Base-by-base conservation (phyloP, 805 yeast species). In the Candida sanyiensis region DNA sequence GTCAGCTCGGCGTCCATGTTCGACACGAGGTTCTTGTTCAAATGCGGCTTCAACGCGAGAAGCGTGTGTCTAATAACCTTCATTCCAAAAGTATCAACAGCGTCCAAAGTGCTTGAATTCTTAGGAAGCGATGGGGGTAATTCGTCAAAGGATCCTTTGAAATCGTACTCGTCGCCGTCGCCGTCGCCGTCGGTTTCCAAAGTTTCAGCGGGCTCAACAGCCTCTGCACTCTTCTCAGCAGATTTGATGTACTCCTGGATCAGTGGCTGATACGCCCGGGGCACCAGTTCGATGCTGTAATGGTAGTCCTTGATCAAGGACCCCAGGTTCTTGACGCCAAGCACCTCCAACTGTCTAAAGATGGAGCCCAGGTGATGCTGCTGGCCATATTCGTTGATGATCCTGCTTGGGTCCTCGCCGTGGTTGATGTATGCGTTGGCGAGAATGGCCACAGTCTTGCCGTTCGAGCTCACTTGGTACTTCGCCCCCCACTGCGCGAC, bases 81-180 rank as follows among this genome's bases (percentile, higher is more conserved):
- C 62, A 88, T 70, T 10, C 93, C 94, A 44, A 77, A 75, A 0
- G 95, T 76, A 31, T 78, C 80, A 7, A 86, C 95, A 1, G 94
- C 69, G 33, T 63, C 61, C 35, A 89, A 67, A 12, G 64, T 64
- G 3, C 69, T 77, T 24, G 71, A 66, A 7, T 64, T 67, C 29
- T 74, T 74, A 45, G 81, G 83, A 11, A 85, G 53, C 0, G 74
- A 51, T 13, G 65, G 68, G 28, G 66, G 57, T 2, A 53, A 36
- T 16, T 49, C 54, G 20, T 52, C 52, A 11, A 33, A 25, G 10
- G 18, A 18, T 12, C 26, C 27, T 10, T 21, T 22, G 25, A 35
- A 35, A 5, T 29, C 17, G 8, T n/a, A n/a, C 8, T 22, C 31
- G 12, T 20, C 38, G 4, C n/a, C n/a, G n/a, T n/a, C n/a, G n/a